These are phyloP conservation scores for Cladosporium sp. DNA, from an alignment of 2,329 filamentous ascomycete species.

Conservation along the genomic window DNA sequence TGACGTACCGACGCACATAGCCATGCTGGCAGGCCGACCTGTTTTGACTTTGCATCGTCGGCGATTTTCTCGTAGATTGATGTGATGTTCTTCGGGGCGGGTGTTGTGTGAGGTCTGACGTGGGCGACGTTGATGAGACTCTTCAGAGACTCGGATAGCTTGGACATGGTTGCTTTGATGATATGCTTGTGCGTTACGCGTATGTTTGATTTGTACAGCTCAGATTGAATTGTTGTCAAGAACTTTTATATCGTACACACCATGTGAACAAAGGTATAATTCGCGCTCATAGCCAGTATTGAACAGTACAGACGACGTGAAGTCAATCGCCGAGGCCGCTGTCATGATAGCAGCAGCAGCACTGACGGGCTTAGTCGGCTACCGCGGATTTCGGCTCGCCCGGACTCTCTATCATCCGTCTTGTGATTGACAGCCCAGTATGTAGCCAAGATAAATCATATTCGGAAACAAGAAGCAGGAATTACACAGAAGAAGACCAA, in stretches of 20 bases:
- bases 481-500: not conserved
- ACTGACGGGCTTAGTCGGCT: constrained; percentile 1
- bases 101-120: constrained; percentile 60
- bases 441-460: not conserved
- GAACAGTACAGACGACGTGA: not conserved
- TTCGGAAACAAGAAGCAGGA: not conserved
- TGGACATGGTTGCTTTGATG: constrained; percentile 54
- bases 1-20: constrained; percentile 57
- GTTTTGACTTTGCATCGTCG: constrained; percentile 56
- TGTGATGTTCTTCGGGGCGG: constrained; percentile 60
- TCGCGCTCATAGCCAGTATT: too few species aligned
- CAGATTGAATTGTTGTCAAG: not conserved
- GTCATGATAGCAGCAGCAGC: not conserved
- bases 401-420: constrained; percentile 10
- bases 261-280: not conserved
- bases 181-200: too few species aligned
- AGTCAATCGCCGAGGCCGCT: constrained; percentile 15
- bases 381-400: not conserved
- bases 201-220: not conserved
- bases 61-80: constrained; percentile 63
- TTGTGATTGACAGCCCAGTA: not conserved
- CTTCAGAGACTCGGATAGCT: constrained; percentile 67
- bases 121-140: constrained; percentile 67
- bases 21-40: constrained; percentile 63
- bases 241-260: too few species aligned